Evolutionary conservation across 148 eudicot species (phyloP), one percentile per base, ranked within the genome.

Genomic region (Pharnaceum exiguum): DNA sequence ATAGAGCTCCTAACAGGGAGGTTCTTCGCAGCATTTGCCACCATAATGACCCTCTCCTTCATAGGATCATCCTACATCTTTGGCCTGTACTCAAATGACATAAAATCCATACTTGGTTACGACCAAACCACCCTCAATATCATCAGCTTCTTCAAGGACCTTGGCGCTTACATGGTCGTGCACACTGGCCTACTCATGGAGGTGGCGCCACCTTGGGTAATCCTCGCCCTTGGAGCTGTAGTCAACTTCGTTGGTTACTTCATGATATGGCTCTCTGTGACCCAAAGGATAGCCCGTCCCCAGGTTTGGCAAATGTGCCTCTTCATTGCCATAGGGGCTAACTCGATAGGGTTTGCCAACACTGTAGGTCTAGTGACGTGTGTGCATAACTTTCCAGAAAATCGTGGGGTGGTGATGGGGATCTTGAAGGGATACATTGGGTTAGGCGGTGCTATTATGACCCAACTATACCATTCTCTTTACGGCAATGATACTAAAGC

Each of bases 101-200:
- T 70, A 10, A 70, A 70, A 11, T 37, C 74, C 31, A 70, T 47
- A 19, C 63, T 70, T 26, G 68, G 68, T 7, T 70, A 70, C 42
- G 74, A 70, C 26, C 74, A 63, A 56, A 70, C 74, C 5, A 70
- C 74, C 8, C 62, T 70, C 13, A 70, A 70, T 10, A 63, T 70
- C 2, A 40, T 70, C 10, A 70, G 74, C 7, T 70, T 70, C 36
- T 70, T 70, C 35, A 70, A 70, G 29, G 74, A 70, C 53, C 56
- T 70, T 32, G 74, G 74, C 5, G 67, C 74, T 25, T 70, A 70
- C 28, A 61, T 70, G 0, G 57, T 63, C 36, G 46, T 70, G 18
- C 74, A 70, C 21, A 63, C 67, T 7, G 74, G 69, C 30, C 53
- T 70, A 7, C 35, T 70, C 26, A 65, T 65, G 38, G 74, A 70